Evolutionary conservation across 257 asterid species (phyloP), one percentile per base, ranked within the genome.

Genomic region (Rauvolfia tetraphylla): DNA sequence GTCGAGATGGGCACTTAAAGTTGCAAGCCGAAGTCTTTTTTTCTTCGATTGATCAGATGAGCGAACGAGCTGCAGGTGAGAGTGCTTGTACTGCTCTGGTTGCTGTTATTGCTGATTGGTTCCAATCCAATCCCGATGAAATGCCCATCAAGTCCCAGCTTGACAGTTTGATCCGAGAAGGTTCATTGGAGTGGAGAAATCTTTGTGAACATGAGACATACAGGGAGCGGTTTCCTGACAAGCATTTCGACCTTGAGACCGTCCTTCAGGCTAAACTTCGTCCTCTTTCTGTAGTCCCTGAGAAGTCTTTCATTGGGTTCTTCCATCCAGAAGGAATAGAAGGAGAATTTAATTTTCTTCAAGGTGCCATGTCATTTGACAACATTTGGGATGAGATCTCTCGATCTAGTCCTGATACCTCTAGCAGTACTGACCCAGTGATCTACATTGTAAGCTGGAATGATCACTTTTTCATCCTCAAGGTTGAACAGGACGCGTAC

Each of bases 21-120:
- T 54, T 93, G 82, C 80, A 87, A 85, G 86, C 95, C 8, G 78
- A 85, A 74, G 94, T 91, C 71, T 93, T 93, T 84, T 93, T 88
- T 46, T 93, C 97, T 79, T 88, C 98, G 10, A 93, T 93, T 44
- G 98, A 93, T 79, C 98, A 93, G 76, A 86, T 97, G 72, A 89
- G 85, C n/a, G 97, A 89, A 75, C 86, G 89, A 22, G 98, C 97
- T 51, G 90, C 96, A 1, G 98, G 98, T 25, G 98, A 91, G 73
- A 90, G 98, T 62, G 98, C 98, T 0, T 93, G 98, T 57, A 87
- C 98, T 6, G 93, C 96, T 72, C 89, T 93, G 25, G 98, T 91
- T 57, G 96, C 98, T 27, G 97, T 87, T 73, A 86, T 93, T 8
- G 97, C 98, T 5, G 84, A 91, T 75, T 93, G 96, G 96, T 82